Percentiles rank a stretch among this genome's conserved stretches.
These are phyloP conservation scores for Mollisiaceae sp. DNA, from an alignment of 2,329 filamentous ascomycete genomes.

Conservation along the genomic window DNA sequence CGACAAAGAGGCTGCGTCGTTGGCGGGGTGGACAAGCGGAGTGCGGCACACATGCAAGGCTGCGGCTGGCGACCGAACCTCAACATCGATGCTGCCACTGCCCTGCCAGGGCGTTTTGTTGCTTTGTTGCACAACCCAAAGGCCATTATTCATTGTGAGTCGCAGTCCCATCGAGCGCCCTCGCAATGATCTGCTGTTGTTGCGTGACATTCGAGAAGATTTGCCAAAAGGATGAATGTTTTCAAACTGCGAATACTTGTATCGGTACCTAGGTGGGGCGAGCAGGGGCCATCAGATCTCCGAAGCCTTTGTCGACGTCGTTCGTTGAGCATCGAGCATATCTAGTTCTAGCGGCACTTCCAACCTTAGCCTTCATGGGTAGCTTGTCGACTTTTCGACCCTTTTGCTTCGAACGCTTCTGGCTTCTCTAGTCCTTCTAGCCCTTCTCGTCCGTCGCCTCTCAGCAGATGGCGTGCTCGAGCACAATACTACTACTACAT, in stretches of 20 bases:
- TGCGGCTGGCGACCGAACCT: background rate
- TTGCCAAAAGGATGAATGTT: too few species aligned
- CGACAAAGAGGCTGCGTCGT: background rate
- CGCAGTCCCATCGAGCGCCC: too few species aligned
- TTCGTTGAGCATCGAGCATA: background rate
- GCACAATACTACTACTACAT: background rate
- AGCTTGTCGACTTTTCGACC: too few species aligned
- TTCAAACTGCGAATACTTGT: too few species aligned
- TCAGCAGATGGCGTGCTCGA: constrained; percentile 21
- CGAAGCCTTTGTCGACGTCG: background rate
- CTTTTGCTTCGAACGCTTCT: background rate
- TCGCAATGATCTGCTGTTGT: too few species aligned
- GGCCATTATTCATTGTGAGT: too few species aligned
- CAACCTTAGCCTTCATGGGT: background rate
- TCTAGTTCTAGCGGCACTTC: too few species aligned
- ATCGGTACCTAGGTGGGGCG: too few species aligned
- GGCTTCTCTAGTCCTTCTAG: background rate
- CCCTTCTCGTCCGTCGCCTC: background rate
- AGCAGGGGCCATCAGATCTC: background rate
- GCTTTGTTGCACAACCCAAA: too few species aligned
- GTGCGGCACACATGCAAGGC: constrained; percentile 17
- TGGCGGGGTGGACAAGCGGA: background rate
- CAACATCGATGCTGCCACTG: too few species aligned
- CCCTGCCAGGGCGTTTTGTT: too few species aligned
- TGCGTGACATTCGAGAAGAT: too few species aligned